Evolutionary conservation across 1,139 yeast species (phyloP), one percentile per base, ranked within the genome.

Genomic region (Geotrichum klebahnii): DNA sequence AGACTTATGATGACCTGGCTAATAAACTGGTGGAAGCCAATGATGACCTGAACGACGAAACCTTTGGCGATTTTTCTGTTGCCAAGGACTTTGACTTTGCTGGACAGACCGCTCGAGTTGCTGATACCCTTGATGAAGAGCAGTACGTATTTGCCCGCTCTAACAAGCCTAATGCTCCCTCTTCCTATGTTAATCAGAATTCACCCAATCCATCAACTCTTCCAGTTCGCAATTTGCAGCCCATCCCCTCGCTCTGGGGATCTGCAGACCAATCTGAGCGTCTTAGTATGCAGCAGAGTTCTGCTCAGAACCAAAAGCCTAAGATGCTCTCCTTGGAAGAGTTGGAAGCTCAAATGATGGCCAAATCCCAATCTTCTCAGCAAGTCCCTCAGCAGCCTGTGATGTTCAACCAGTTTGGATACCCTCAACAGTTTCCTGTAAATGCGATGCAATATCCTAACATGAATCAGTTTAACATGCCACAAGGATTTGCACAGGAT

Each of bases 11-110:
- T 56, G 68, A 65, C 50, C 75, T 84, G 53, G 92, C 89, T 2
- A 86, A 79, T 28, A 75, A 75, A 54, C 75, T 79, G 44, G 77
- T 76, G 41, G 94, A 84, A 57, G 82, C 79, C 32, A 89, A 83
- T 53, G 97, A 89, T 65, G 89, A 82, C 48, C 74, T 87, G 61
- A 90, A 90, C 64, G 85, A 82, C 55, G 95, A 87, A 63, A 90
- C 97, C 0, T 90, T 90, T 70, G 97, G 97, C 42, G 75, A 71
- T 44, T 29, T 53, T 44, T 20, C 54, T 2, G 57, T 55, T 8
- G 84, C 88, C 46, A 78, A 80, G 54, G 92, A 87, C 62, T 88
- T 86, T 64, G 81, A 82, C 66, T 88, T 89, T 66, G 86, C 86
- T 10, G 67, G 68, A 32, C 61, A 61, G 46, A 65, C 76, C 9